Evolutionary conservation across 768 basidiomycete species (phyloP).

Genomic region (Fomitopsis serialis): DNA sequence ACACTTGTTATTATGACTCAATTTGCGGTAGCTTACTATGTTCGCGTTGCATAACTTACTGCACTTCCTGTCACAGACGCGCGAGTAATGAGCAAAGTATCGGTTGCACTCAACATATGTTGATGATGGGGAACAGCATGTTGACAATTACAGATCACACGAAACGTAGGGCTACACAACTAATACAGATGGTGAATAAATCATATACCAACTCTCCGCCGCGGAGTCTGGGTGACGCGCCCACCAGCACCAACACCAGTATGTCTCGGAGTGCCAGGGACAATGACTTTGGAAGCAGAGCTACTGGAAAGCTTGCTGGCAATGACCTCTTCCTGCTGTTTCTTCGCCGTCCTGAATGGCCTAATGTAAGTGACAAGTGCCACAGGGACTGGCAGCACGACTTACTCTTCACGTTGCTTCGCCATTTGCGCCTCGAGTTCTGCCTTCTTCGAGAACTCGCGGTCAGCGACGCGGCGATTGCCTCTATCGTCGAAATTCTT

Average conservation of each 20-base stretch:
- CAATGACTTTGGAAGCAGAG: constrained; percentile 58
- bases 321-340: constrained; percentile 55
- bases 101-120: too few species aligned
- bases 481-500: constrained; percentile 94
- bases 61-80: too few species aligned
- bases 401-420: constrained; percentile 68
- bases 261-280: constrained; percentile 78
- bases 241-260: constrained; percentile 59
- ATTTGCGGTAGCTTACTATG: too few species aligned
- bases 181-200: not conserved
- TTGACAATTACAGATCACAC: not conserved
- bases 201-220: constrained; percentile 58
- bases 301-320: constrained; percentile 48
- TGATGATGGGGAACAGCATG: too few species aligned
- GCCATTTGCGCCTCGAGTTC: constrained; percentile 93
- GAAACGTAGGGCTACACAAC: not conserved
- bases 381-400: constrained; percentile 4
- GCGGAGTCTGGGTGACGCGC: constrained; percentile 70
- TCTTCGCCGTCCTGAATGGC: constrained; percentile 48
- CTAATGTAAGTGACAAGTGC: not conserved
- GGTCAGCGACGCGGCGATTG: constrained; percentile 68
- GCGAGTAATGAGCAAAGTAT: too few species aligned
- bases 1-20: too few species aligned
- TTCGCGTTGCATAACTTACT: too few species aligned
- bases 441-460: constrained; percentile 87